Evolutionary conservation across 2,329 filamentous ascomycete genomes (phyloP), one percentile per base, ranked within the genome.

Genomic region (Aspergillus sp.): DNA sequence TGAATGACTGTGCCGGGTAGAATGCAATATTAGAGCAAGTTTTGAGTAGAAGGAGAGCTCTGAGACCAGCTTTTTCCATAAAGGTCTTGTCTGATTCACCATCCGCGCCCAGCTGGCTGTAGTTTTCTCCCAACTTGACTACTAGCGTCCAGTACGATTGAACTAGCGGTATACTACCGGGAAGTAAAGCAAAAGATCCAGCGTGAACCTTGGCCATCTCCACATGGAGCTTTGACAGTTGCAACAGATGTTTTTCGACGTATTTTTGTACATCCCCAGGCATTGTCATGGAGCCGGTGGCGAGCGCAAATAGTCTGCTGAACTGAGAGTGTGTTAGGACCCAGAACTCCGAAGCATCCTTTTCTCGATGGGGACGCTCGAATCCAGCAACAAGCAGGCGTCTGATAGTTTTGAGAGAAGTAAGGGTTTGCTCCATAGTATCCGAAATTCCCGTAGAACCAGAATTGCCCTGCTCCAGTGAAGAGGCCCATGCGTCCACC

Each of bases 181-280:
- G 91, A 6, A 99, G 82, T 12, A 91, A 81, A 1, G 88, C 87
- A 73, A 97, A 98, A 55, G 91, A 90, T 3, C 90, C 87, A 1
- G 93, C 87, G 71, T 96, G 92, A 5, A 81, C 78, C 50, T 86
- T 85, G 1, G 91, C 87, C 88, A 98, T 93, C 56, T 91, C 88
- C 40, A 96, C 82, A 71, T 98, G 95, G 3, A 99, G 79, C 74
- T 98, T 99, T 3, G 93, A 88, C 50, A 98, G 88, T 70, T 98
- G 93, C 43, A 97, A 77, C 2, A 96, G 80, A 70, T 97, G 93
- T 70, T 92, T 96, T 63, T 90, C 90, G n/a, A 96, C 78, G 23
- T 89, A 70, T 37, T 82, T 83, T 58, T 84, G 83, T 23, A 86
- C 82, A 4, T 77, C 74, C 4, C 76, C 71, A 2, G 80, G 72